Evolutionary conservation across 2,329 filamentous ascomycete species (phyloP), one percentile per base, ranked within the genome.

Genomic region (Colletotrichum sp.): DNA sequence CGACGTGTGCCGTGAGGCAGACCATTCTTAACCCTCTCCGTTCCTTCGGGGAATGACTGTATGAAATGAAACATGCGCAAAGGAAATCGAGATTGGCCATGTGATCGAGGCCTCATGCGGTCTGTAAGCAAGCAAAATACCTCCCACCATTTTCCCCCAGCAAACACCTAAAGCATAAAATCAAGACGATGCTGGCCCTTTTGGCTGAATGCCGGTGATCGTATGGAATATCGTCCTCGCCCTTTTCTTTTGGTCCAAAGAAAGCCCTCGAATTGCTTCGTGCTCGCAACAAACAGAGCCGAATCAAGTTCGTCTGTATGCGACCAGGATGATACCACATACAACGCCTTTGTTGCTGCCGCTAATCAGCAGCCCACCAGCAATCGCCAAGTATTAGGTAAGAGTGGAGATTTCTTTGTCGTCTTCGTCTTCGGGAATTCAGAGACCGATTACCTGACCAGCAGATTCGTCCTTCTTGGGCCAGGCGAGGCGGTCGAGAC

Each of bases 1-100:
- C 68, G 76, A 81, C 78, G 77, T 81, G 77, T 80, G 82, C 83
- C 83, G 83, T 77, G 83, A 84, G 83, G 83, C 83, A 80, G 80
- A 78, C 81, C 81, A 82, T 78, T 83, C 80, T 83, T 83, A 80
- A 78, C 78, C 80, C 79, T 36, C 66, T 74, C 70, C 77, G 52
- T 77, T 77, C 70, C 68, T 67, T 66, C 28, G 48, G 71, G 52
- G 68, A 74, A 78, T 70, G 74, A 77, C 66, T 71, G 73, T 55
- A 76, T 67, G 66, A 73, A 69, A 74, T 61, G 32, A 74, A 73
- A 43, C 9, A 28, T 73, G 55, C 72, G 36, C 56, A 68, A 71
- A 64, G 60, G 52, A 60, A 27, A 18, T 9, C 15, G 27, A 56
- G 7, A 8, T 8, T 13, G 27, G 27, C 12, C 22, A 27, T 22